Conservation (phyloP, 176 grass and related monocot species). For the Ensete glaucum region DNA sequence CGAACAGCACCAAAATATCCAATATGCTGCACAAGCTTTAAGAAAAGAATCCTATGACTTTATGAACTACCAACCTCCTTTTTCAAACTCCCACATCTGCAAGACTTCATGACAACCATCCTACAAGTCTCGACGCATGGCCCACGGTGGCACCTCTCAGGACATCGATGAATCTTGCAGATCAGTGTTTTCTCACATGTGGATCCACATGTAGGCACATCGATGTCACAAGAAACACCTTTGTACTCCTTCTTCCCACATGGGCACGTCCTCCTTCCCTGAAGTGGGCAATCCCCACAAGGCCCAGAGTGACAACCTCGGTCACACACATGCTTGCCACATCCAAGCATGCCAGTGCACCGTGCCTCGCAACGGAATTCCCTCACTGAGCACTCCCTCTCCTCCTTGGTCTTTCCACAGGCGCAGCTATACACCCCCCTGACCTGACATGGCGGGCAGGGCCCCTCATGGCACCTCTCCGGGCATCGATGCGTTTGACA, state of each 20-base stretch:
- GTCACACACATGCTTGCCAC: constrained; percentile 70
- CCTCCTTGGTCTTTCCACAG: constrained; percentile 47
- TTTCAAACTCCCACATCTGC: constrained; percentile 60
- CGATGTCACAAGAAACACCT: constrained; percentile 55
- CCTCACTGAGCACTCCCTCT: constrained; percentile 54
- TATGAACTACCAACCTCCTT: constrained; percentile 54
- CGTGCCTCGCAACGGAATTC: constrained; percentile 49
- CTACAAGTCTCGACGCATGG: constrained; percentile 59
- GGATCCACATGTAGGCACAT: constrained; percentile 62
- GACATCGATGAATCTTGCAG: constrained; percentile 65
- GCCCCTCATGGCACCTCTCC: constrained; percentile 52
- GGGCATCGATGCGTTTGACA: constrained; percentile 57
- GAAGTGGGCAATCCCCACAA: constrained; percentile 72
- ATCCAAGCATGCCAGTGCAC: constrained; percentile 51
- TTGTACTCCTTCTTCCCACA: constrained; percentile 82
- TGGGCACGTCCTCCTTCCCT: constrained; percentile 64
- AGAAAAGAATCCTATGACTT: neutral
- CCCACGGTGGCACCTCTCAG: constrained; percentile 78
- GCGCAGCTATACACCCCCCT: constrained; percentile 42
- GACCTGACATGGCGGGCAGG: constrained; percentile 54
- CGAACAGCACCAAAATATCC: neutral
- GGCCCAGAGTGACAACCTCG: constrained; percentile 73
- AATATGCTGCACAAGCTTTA: neutral
- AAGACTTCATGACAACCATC: constrained; percentile 54
- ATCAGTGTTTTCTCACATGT: constrained; percentile 66